phyloP scores from a whole-genome alignment of 2,329 filamentous ascomycete genomes.

The Penicillium corylophilum region DNA sequence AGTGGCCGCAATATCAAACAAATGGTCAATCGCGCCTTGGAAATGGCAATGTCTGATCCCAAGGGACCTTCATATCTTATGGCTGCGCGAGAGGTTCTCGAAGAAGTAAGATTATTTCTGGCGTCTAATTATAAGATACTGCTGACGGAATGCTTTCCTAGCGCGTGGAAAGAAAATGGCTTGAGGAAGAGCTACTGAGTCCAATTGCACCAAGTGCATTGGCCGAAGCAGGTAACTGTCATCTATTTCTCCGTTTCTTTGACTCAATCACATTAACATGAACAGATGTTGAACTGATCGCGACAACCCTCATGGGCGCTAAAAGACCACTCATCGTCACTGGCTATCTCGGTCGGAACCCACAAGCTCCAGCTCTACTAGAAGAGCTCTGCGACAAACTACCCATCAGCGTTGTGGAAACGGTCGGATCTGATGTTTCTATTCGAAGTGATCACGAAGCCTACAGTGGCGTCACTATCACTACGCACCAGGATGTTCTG shows the following conservation, averaged over 20 bases:
- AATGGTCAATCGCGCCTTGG: constrained; percentile 76
- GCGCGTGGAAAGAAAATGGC: constrained; percentile 16
- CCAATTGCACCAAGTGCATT: constrained; percentile 12
- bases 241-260: fast-evolving
- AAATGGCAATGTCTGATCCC: constrained; percentile 73
- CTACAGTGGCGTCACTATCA: constrained; percentile 69
- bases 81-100: constrained; percentile 76
- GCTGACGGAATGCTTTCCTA: neutral
- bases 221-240: constrained; percentile 9
- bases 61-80: constrained; percentile 76
- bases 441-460: constrained; percentile 46
- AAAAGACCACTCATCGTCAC: constrained; percentile 50
- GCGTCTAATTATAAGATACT: neutral
- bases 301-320: constrained; percentile 42
- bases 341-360: constrained; percentile 49
- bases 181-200: constrained; percentile 12
- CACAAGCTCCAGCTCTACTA: constrained; percentile 41
- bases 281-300: constrained; percentile 38
- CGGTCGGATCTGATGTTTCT: constrained; percentile 49
- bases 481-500: constrained; percentile 67
- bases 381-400: constrained; percentile 48
- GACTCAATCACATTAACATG: neutral
- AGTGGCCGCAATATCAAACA: constrained; percentile 80
- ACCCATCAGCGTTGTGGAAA: constrained; percentile 50
- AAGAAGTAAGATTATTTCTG: constrained; percentile 62